These are phyloP conservation scores for Hirschfeldia incana DNA, from an alignment of 345 rosid species.

Conservation along the genomic window DNA sequence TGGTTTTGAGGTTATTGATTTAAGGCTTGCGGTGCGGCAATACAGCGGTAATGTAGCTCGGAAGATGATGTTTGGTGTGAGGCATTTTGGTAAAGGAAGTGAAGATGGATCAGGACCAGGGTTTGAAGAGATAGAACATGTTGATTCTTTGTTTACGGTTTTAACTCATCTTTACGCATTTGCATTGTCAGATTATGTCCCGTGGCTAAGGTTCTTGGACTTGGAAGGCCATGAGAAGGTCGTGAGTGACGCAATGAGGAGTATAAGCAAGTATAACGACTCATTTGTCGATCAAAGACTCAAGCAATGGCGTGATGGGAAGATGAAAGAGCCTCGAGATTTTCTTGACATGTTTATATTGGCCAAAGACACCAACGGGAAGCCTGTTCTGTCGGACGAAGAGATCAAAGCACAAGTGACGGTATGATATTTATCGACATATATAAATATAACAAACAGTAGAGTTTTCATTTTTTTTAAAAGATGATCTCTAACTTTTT, in stretches of 20 bases:
- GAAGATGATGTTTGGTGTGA: slow-evolving; percentile 42
- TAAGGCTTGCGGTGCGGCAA: slow-evolving; percentile 40
- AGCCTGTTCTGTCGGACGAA: no score
- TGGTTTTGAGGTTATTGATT: slow-evolving; percentile 23
- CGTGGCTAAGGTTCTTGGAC: slow-evolving; percentile 47
- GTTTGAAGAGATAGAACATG: slow-evolving; percentile 48
- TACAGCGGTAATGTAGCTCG: slow-evolving; percentile 51
- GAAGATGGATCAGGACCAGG: slow-evolving; percentile 50
- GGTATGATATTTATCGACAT: no score
- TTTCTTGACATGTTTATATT: no score
- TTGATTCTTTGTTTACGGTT: slow-evolving; percentile 27
- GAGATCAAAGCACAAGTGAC: no score
- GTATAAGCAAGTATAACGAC: no score
- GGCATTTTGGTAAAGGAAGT: slow-evolving; percentile 46
- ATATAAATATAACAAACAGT: no score
- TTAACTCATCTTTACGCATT: slow-evolving; percentile 43
- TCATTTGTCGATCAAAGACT: no score
- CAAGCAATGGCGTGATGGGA: no score
- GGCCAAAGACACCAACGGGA: no score
- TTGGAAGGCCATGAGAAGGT: slow-evolving; percentile 58
- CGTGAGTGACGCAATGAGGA: slow-evolving; percentile 8
- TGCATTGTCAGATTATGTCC: slow-evolving; percentile 53
- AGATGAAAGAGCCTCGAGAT: no score
- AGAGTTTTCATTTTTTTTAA: no score
- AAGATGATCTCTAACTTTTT: no score